These are phyloP conservation scores for Calonectria leucothoes DNA, from an alignment of 2,329 filamentous ascomycete species.

Conservation along the genomic window DNA sequence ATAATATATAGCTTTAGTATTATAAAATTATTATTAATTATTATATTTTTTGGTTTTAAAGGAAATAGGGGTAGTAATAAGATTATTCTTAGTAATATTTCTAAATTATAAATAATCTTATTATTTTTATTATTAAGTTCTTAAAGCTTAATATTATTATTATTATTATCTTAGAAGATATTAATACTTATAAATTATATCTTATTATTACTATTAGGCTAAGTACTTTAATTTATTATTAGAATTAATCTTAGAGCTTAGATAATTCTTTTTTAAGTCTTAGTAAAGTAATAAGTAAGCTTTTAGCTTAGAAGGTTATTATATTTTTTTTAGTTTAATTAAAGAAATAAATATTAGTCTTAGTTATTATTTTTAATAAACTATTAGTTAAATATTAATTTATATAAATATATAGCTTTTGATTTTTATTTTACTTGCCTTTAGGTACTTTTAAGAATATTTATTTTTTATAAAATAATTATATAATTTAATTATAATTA, in stretches of 20 bases:
- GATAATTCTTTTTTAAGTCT: not conserved
- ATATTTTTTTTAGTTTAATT: not conserved
- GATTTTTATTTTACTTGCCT: not conserved
- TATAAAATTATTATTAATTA: not conserved
- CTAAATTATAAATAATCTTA: not conserved
- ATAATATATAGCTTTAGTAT: not conserved
- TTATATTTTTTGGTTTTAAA: not conserved
- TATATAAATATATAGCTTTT: no score
- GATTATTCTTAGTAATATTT: not conserved
- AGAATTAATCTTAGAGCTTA: not conserved
- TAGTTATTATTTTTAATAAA: not conserved
- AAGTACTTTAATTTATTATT: not conserved
- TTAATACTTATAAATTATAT: not conserved
- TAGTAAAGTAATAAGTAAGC: not conserved
- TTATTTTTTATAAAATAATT: not conserved
- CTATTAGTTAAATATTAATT: not conserved
- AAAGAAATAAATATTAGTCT: no score
- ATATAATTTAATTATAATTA: no score
- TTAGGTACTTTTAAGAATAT: not conserved
- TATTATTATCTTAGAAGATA: not conserved
- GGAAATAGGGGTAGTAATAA: not conserved
- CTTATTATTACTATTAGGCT: not conserved
- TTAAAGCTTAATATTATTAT: not conserved
- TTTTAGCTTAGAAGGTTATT: not conserved
- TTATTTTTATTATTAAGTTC: no score